Percentiles rank a stretch among this genome's conserved stretches.
Conservation (phyloP, 257 asterid genomes). For the Primulina tabacum region DNA sequence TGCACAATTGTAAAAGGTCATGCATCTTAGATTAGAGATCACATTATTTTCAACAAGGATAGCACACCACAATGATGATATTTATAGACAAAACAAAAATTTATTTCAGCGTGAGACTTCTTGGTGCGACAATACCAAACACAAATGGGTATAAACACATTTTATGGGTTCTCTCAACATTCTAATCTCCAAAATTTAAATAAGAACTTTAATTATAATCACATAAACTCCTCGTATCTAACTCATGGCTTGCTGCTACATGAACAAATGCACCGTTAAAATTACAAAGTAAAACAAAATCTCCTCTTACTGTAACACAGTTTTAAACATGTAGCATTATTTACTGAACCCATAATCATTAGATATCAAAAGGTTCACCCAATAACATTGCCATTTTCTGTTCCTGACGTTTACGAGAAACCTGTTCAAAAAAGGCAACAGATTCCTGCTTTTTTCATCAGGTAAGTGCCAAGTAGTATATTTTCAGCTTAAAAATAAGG, state of each 20-base stretch:
- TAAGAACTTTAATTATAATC: not conserved
- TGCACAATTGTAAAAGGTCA: slow-evolving; percentile 20
- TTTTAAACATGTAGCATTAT: slow-evolving; percentile 26
- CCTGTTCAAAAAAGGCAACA: slow-evolving; percentile 30
- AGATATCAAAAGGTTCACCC: slow-evolving; percentile 48
- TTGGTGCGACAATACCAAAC: not conserved
- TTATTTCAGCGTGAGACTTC: not conserved
- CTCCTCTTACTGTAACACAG: not conserved
- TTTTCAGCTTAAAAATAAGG: not conserved
- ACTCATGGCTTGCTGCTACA: not conserved
- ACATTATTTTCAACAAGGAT: not conserved
- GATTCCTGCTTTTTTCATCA: slow-evolving; percentile 44
- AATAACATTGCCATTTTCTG: slow-evolving; percentile 34
- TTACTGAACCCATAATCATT: slow-evolving; percentile 39
- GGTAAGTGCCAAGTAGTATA: not conserved
- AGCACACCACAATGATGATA: not conserved
- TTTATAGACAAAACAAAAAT: not conserved
- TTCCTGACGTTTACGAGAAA: slow-evolving; percentile 46
- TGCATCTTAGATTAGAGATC: not conserved
- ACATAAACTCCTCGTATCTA: not conserved
- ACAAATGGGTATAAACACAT: not conserved
- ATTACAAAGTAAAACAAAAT: not conserved
- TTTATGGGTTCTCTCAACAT: not conserved
- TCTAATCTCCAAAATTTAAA: no score
- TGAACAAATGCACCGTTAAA: not conserved